Base-by-base conservation (phyloP, 768 basidiomycete genomes). In the Suillus alpinus region DNA sequence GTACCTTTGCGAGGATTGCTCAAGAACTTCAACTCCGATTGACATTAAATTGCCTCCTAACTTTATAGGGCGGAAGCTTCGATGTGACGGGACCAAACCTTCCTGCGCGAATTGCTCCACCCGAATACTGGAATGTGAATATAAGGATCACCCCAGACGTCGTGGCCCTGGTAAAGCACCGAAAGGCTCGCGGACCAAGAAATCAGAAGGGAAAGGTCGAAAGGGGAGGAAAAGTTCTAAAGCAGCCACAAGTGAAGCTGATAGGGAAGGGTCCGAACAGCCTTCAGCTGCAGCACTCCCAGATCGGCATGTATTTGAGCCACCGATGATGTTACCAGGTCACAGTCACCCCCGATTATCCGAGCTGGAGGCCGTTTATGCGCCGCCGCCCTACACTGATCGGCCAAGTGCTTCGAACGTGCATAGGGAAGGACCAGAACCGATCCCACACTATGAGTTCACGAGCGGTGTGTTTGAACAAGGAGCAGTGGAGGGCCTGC, bases 81-180 rank as follows among this genome's bases (percentile, higher is more conserved):
- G 84, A 29, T 92, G 91, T 74, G 86, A 89, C 68, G 89, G 89
- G 2, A 78, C 73, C 2, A 80, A 76, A 63, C 91, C 90, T 34
- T 71, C 76, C 6, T 92, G 90, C 65, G 78, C 75, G 7, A 86
- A 88, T 68, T 92, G 91, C 73, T 70, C 65, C 20, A 78, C 78
- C 36, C 85, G 88, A 41, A 76, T 76, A 53, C 73, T 78, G 59
- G 65, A 71, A 34, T 90, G 89, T 68, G 72, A 69, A 59, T 90
- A 89, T 71, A 81, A 80, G 53, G 74, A 76, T 23, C 71, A 77
- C 23, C 75, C 76, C 10, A 73, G 82, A 68, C 83, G 90, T 37
- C 83, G 91, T 52, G 91, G 91, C 1, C 89, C 89, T 59, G 90
- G 89, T 31, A 91, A 87, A 75, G 86, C 87, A 46, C 83, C 85